Evolutionary conservation across 1,284 basidiomycete genomes (phyloP), one percentile per base, ranked within the genome.

Genomic region (Ustilago vetiveriae): DNA sequence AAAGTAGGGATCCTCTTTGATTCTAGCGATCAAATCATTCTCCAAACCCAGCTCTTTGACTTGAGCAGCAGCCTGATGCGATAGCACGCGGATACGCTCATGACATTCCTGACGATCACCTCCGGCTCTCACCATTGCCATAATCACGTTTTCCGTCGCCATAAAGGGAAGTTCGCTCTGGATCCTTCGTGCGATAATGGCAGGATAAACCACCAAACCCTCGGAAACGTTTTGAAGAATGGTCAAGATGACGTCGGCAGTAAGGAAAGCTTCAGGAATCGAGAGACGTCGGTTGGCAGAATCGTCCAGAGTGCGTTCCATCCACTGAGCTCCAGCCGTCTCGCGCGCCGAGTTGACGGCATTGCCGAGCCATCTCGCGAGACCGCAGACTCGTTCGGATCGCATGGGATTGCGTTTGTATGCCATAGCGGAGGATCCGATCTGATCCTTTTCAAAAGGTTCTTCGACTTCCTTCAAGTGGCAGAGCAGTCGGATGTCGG

Each of bases 351-450:
- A 75, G 67, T 71, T 73, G 44, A 73, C 58, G 9, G 74, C 68
- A 46, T 80, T 80, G 9, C 78, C 77, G 10, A 46, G 90, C 88
- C 92, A 96, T 92, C 96, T 86, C 19, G 95, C 87, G 40, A 99
- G 87, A 76, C 91, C 94, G 86, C 96, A 99, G 47, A 97, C 91
- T 42, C 96, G 90, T 84, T 99, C 96, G 63, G 89, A 94, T 53
- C 96, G 92, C 96, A 99, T 99, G 1, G 96, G 96, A 84, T 99
- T 98, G 63, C 96, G 88, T 85, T 99, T 98, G 88, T 99, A 99
- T 3, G 96, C 95, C 95, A 99, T 99, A 16, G 94, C 94, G n/a
- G 72, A 81, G 63, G 82, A 83, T n/a, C 96, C 96, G 74, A 98
- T 98, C 85, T 99, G 96, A 49, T 95, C 95, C 70, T 93, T 92